Percentiles rank a stretch among this genome's conserved stretches.
Conservation (phyloP, 768 basidiomycete species). For the Russula foetens region DNA sequence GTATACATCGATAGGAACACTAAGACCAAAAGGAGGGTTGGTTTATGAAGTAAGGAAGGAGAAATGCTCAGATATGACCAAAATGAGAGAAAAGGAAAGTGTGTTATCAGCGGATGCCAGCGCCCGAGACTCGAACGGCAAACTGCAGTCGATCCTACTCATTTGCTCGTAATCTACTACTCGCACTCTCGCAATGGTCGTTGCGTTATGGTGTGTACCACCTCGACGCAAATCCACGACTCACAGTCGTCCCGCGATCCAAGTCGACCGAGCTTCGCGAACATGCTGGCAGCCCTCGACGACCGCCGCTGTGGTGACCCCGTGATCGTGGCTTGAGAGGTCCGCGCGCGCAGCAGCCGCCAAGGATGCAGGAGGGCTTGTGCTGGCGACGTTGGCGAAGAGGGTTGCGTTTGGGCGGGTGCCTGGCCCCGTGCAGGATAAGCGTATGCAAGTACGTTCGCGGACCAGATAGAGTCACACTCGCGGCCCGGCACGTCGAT, state of each 20-base stretch:
- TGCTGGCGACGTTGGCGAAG: slow-evolving; percentile 22
- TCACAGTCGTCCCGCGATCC: slow-evolving; percentile 21
- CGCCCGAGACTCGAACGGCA: background rate
- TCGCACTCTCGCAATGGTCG: slow-evolving; percentile 19
- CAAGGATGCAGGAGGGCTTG: slow-evolving; percentile 18
- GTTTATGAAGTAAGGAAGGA: background rate
- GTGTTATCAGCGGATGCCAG: slow-evolving; percentile 3
- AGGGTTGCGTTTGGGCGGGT: slow-evolving; percentile 2
- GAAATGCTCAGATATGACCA: background rate
- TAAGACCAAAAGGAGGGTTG: background rate
- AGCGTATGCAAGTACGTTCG: slow-evolving; percentile 15
- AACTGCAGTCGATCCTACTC: background rate
- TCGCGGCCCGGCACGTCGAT: slow-evolving; percentile 25
- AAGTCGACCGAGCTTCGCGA: slow-evolving; percentile 18
- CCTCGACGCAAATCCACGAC: slow-evolving; percentile 27
- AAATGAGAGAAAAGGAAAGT: background rate
- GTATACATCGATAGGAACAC: background rate
- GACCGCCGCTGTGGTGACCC: slow-evolving; percentile 17
- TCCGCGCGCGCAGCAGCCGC: slow-evolving; percentile 11
- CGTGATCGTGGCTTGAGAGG: slow-evolving; percentile 7
- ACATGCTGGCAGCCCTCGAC: slow-evolving; percentile 21
- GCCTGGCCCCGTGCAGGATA: slow-evolving; percentile 1
- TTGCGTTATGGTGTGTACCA: slow-evolving; percentile 26
- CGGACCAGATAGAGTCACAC: slow-evolving; percentile 13
- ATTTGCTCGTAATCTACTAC: background rate